Evolutionary conservation across 1,284 basidiomycete species (phyloP), one percentile per base, ranked within the genome.

Genomic region (Wallemia mellicola): DNA sequence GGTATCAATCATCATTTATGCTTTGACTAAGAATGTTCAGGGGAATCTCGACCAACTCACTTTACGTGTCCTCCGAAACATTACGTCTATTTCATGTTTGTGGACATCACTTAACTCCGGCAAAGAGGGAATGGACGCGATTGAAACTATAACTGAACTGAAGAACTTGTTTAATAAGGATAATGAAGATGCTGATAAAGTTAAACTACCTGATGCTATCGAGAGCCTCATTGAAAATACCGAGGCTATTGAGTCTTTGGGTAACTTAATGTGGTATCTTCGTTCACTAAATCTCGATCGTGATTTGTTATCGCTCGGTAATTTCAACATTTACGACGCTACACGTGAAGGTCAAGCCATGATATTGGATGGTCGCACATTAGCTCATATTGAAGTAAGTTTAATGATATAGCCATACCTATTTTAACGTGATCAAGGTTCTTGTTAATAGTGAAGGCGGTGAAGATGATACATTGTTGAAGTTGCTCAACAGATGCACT

Each of bases 271-370:
- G 48, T 94, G 86, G 77, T 91, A 92, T 68, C 77, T 94, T 19
- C 80, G 82, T 55, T 83, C 86, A 61, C 76, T 95, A 57, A 94
- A 94, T 66, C 86, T 95, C 62, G 89, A 89, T 71, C 85, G 86
- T 67, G 86, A 94, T 64, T 79, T 95, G 60, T 69, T 95, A 63
- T 85, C 79, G 61, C 88, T 91, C 79, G 83, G 80, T 71, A 94
- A 94, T 68, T 95, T 95, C 75, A 91, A 94, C 66, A 75, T 94
- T 54, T 94, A 94, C 67, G 88, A 95, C 69, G 89, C 91, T 0
- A 86, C 94, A 77, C 82, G 82, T 66, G 76, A 77, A 62, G 87
- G 86, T 24, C 76, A 82, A 66, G 84, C 81, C 24, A 72, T 96
- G 56, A 76, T 85, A 0, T 75, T 96, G 27, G 89, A 96, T 68